phyloP scores from a whole-genome alignment of 768 basidiomycete species.

The Suillus subaureus region DNA sequence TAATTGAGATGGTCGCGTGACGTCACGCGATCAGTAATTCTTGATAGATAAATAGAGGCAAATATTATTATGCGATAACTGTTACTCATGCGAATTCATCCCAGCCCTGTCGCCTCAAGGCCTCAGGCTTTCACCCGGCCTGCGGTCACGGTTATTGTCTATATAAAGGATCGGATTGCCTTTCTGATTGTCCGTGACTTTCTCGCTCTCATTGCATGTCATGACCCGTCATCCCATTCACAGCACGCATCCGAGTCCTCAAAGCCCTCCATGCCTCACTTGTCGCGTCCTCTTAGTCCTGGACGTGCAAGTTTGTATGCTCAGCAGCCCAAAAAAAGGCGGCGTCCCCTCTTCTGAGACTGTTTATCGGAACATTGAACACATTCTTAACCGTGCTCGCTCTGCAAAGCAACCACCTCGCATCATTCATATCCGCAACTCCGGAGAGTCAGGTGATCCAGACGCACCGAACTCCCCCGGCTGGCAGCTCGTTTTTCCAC shows the following conservation, averaged over 20 bases:
- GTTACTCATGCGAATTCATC: not conserved
- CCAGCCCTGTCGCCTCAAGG: not conserved
- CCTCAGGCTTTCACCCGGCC: not conserved
- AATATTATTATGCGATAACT: slow-evolving; percentile 9
- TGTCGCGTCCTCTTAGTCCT: slow-evolving; percentile 58
- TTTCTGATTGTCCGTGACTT: slow-evolving; percentile 1
- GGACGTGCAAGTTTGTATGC: slow-evolving; percentile 56
- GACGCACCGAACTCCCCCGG: slow-evolving; percentile 59
- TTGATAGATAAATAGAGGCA: slow-evolving; percentile 15
- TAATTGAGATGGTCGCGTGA: slow-evolving; percentile 19
- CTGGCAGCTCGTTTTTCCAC: slow-evolving; percentile 63
- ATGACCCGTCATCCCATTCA: slow-evolving; percentile 25
- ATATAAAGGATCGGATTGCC: slow-evolving; percentile 9
- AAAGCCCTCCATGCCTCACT: slow-evolving; percentile 20
- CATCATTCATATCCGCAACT: slow-evolving; percentile 71
- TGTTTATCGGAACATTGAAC: slow-evolving; percentile 50
- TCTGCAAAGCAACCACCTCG: slow-evolving; percentile 48
- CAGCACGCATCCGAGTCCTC: slow-evolving; percentile 12
- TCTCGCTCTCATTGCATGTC: not conserved
- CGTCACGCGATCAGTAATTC: slow-evolving; percentile 23
- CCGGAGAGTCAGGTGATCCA: slow-evolving; percentile 58
- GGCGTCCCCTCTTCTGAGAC: slow-evolving; percentile 51
- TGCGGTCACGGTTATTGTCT: slow-evolving; percentile 6
- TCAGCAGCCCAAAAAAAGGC: slow-evolving; percentile 48
- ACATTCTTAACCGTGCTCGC: slow-evolving; percentile 54